Evolutionary conservation across 805 yeast genomes (phyloP).

Genomic region (Suhomyces vadensis): DNA sequence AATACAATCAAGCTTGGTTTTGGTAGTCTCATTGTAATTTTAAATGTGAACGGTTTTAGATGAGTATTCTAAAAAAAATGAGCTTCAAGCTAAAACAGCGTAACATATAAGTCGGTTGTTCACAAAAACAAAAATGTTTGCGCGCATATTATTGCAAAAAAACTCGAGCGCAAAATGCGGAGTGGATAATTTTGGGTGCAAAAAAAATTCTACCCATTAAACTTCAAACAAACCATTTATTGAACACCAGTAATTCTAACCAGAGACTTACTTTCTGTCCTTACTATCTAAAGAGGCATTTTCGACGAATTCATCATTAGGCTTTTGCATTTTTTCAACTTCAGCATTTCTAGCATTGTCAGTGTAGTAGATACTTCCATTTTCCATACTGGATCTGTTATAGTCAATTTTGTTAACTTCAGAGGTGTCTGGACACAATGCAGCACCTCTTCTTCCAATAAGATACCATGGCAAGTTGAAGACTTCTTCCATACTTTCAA

Average conservation of each 20-base stretch:
- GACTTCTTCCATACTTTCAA: conserved; percentile 54
- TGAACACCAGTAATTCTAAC: neutral
- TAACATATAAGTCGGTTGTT: too few relatives aligned
- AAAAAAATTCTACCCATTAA: neutral
- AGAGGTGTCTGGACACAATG: conserved; percentile 53
- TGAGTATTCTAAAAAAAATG: too few relatives aligned
- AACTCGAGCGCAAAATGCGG: neutral
- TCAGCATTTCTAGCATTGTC: neutral
- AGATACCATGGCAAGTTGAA: conserved; percentile 59
- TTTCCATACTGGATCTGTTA: conserved; percentile 8
- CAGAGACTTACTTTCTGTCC: conserved; percentile 1
- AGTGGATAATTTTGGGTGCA: neutral
- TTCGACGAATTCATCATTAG: conserved; percentile 2
- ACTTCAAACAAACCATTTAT: neutral
- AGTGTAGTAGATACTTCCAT: neutral
- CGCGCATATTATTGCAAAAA: conserved; percentile 1
- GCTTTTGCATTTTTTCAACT: neutral
- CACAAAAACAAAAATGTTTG: neutral
- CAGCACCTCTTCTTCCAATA: conserved; percentile 55
- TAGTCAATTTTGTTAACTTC: conserved; percentile 36
- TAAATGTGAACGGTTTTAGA: too few relatives aligned
- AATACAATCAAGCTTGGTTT: too few relatives aligned
- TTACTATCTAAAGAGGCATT: conserved; percentile 6
- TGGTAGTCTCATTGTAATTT: too few relatives aligned
- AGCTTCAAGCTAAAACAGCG: too few relatives aligned